Evolutionary conservation across 352 stramenopile species (phyloP).

Genomic region (Pythium plurisporium): DNA sequence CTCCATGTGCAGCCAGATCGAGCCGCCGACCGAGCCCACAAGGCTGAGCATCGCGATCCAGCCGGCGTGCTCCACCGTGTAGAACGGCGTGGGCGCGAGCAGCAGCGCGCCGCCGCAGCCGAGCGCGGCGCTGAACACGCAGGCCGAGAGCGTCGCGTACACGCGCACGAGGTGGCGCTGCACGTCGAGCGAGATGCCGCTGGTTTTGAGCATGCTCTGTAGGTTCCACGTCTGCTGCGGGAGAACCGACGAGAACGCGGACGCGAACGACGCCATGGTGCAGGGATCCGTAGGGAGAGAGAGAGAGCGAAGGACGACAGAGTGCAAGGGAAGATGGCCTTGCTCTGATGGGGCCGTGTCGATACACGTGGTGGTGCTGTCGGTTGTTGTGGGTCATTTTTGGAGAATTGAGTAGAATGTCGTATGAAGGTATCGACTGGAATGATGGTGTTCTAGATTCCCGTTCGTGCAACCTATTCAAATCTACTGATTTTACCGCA

Average conservation of each 20-base stretch:
- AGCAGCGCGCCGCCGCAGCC: constrained; percentile 35
- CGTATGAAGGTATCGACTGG: not conserved
- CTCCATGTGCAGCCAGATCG: constrained; percentile 61
- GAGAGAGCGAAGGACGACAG: not conserved
- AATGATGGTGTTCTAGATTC: constrained; percentile 9
- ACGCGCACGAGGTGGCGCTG: constrained; percentile 66
- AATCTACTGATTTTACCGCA: not conserved
- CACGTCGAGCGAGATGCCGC: constrained; percentile 57
- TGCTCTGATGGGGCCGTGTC: no score
- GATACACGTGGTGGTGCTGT: no score
- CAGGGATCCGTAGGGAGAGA: not conserved
- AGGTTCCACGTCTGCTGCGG: constrained; percentile 40
- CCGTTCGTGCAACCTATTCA: not conserved
- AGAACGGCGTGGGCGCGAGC: constrained; percentile 28
- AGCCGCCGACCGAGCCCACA: constrained; percentile 39
- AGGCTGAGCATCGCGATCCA: constrained; percentile 41
- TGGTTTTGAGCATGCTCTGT: constrained; percentile 62
- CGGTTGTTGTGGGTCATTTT: not conserved
- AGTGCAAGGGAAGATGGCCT: no score
- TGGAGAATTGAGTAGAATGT: not conserved
- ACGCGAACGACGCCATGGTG: constrained; percentile 14
- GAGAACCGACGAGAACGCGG: constrained; percentile 17
- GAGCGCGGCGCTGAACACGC: constrained; percentile 49
- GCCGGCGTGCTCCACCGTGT: constrained; percentile 32
- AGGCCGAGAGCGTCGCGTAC: constrained; percentile 63